These are phyloP conservation scores for Clonostachys rosea DNA, from an alignment of 2,329 filamentous ascomycete species.

Conservation along the genomic window DNA sequence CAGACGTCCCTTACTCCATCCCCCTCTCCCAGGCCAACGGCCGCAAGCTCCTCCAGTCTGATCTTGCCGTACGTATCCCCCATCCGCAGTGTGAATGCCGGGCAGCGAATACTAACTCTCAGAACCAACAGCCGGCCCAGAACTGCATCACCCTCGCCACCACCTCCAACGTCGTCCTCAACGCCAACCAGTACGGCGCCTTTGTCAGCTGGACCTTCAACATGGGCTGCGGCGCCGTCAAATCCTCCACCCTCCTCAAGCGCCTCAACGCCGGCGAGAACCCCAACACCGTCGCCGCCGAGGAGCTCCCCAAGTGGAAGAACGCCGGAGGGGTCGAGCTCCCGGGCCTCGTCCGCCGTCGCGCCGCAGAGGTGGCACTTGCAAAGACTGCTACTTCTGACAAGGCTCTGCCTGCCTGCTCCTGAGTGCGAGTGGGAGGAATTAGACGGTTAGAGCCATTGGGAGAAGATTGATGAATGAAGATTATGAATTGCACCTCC, in stretches of 20 bases:
- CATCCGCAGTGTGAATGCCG: no score
- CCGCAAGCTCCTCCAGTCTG: slow-evolving; percentile 28
- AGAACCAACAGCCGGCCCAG: slow-evolving; percentile 15
- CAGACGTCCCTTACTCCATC: slow-evolving; percentile 38
- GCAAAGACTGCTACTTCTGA: slow-evolving; percentile 4
- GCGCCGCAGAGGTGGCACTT: slow-evolving; percentile 37
- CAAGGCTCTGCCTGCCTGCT: slow-evolving; percentile 7
- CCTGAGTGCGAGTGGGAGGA: background rate
- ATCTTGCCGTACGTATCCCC: slow-evolving; percentile 17
- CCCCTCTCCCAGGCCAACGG: slow-evolving; percentile 35
- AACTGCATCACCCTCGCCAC: slow-evolving; percentile 26
- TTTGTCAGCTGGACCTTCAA: slow-evolving; percentile 48
- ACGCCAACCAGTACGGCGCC: slow-evolving; percentile 47
- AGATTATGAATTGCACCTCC: no score
- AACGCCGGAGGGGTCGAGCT: slow-evolving; percentile 30
- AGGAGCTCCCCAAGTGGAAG: slow-evolving; percentile 44
- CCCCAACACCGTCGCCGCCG: slow-evolving; percentile 28
- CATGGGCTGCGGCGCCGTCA: slow-evolving; percentile 34
- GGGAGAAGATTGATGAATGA: background rate
- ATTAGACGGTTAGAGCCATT: background rate
- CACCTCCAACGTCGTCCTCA: slow-evolving; percentile 26
- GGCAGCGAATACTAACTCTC: background rate
- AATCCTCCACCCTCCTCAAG: slow-evolving; percentile 30
- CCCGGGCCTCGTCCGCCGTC: slow-evolving; percentile 31
- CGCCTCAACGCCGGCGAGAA: slow-evolving; percentile 37